Percentiles rank a stretch among this genome's conserved stretches.
Conservation (phyloP, 306 rosid species). For the Corylus heterophylla region DNA sequence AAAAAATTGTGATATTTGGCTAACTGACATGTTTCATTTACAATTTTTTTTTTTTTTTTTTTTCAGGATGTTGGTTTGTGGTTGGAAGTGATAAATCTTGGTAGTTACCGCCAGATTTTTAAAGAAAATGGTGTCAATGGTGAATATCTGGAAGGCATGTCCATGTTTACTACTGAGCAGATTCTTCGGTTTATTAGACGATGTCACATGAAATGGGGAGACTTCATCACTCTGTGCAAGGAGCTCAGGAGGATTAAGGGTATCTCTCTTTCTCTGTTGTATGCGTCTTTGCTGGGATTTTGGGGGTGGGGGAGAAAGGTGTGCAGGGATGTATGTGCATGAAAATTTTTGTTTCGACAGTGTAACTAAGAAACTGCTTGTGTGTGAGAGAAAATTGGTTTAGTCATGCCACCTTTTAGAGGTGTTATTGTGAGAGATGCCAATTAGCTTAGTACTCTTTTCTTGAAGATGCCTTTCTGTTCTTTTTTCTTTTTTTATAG, state of each 20-base stretch:
- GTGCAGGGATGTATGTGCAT: not conserved
- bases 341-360: not conserved
- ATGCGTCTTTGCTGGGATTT: not conserved
- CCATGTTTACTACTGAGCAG: conserved; percentile 98
- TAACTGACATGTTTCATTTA: not conserved
- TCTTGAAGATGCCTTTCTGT: not conserved
- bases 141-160: conserved; percentile 98
- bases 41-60: conserved; percentile 15
- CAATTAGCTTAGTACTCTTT: not conserved
- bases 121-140: conserved; percentile 97
- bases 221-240: conserved; percentile 93
- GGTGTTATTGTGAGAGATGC: not conserved
- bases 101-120: conserved; percentile 83
- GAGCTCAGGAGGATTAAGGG: conserved; percentile 99
- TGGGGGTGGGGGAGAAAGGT: not conserved
- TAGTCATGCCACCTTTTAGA: not conserved
- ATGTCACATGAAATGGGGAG: conserved; percentile 99
- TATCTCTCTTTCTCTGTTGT: conserved; percentile 21
- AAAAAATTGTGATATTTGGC: conserved; percentile 7
- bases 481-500: not conserved
- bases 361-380: not conserved
- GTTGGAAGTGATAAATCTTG: conserved; percentile 95
- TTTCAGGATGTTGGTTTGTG: conserved; percentile 96
- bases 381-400: not conserved
- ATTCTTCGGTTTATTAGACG: conserved; percentile 98